phyloP scores from a whole-genome alignment of 805 yeast genomes.

The Candida palmyrensis region DNA sequence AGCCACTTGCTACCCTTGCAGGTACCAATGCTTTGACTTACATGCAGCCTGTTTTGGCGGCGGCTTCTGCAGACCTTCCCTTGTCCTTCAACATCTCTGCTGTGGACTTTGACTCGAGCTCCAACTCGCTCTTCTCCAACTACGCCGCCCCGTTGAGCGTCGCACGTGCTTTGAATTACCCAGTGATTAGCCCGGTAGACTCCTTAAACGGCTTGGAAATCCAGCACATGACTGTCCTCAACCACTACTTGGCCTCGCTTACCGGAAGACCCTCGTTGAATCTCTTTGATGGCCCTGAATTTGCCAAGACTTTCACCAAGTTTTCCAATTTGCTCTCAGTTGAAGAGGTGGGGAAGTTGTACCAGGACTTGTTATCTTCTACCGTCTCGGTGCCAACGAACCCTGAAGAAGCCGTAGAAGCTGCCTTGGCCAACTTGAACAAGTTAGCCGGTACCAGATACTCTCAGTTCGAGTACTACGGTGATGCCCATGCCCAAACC shows the following conservation, averaged over 20 bases:
- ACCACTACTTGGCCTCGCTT: slow-evolving; percentile 52
- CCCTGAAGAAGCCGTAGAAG: slow-evolving; percentile 33
- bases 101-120: slow-evolving; percentile 55
- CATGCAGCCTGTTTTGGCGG: slow-evolving; percentile 57
- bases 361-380: slow-evolving; percentile 29
- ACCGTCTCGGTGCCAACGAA: slow-evolving; percentile 19
- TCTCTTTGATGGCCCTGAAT: slow-evolving; percentile 76
- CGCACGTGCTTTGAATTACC: slow-evolving; percentile 59
- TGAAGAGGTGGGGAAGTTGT: slow-evolving; percentile 35
- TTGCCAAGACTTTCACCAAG: slow-evolving; percentile 46
- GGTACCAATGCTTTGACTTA: slow-evolving; percentile 65
- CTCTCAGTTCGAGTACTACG: slow-evolving; percentile 66
- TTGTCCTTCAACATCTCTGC: slow-evolving; percentile 73
- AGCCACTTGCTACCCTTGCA: slow-evolving; percentile 45
- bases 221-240: slow-evolving; percentile 61
- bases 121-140: slow-evolving; percentile 55
- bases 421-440: slow-evolving; percentile 49
- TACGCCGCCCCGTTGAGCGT: slow-evolving; percentile 55
- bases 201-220: slow-evolving; percentile 47
- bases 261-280: slow-evolving; percentile 57
- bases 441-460: slow-evolving; percentile 47
- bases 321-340: slow-evolving; percentile 40
- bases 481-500: slow-evolving; percentile 55
- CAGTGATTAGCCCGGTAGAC: slow-evolving; percentile 65
- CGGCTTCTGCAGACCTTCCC: slow-evolving; percentile 38